These are phyloP conservation scores for Curvularia sp. DNA, from an alignment of 2,329 filamentous ascomycete species.

Conservation along the genomic window DNA sequence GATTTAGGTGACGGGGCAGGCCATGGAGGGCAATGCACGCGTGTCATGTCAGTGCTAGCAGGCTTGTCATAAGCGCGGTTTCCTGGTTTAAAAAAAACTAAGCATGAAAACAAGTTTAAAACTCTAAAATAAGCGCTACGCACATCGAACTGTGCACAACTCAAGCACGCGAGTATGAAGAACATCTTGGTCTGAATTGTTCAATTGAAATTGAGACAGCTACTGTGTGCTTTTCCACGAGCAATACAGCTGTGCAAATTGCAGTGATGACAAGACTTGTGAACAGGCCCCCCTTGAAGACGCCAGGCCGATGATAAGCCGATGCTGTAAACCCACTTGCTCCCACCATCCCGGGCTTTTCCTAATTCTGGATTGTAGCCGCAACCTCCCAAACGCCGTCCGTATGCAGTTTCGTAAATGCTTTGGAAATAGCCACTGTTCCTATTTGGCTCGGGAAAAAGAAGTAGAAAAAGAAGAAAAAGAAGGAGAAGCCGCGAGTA, in stretches of 20 bases:
- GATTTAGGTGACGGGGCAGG: not conserved
- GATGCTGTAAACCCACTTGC: slow-evolving; percentile 6
- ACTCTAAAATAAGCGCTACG: slow-evolving; percentile 11
- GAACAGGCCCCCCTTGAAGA: slow-evolving; percentile 7
- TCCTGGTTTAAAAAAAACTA: slow-evolving; percentile 10
- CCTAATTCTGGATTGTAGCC: not conserved
- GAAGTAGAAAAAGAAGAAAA: not conserved
- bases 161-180: not conserved
- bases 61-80: slow-evolving; percentile 17
- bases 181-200: not conserved
- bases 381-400: slow-evolving; percentile 32
- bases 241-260: not conserved
- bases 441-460: slow-evolving; percentile 5
- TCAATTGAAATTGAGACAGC: not conserved
- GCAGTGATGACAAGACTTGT: not conserved
- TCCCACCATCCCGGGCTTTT: slow-evolving; percentile 2
- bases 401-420: slow-evolving; percentile 39
- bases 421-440: slow-evolving; percentile 16
- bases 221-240: not conserved
- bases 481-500: slow-evolving; percentile 1
- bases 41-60: slow-evolving; percentile 18
- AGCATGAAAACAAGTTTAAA: slow-evolving; percentile 32
- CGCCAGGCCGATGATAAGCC: slow-evolving; percentile 11
- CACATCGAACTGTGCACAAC: not conserved
- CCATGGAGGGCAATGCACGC: not conserved